These are phyloP conservation scores for Globisporangium recalcitrans DNA, from an alignment of 352 stramenopile species.

Conservation along the genomic window DNA sequence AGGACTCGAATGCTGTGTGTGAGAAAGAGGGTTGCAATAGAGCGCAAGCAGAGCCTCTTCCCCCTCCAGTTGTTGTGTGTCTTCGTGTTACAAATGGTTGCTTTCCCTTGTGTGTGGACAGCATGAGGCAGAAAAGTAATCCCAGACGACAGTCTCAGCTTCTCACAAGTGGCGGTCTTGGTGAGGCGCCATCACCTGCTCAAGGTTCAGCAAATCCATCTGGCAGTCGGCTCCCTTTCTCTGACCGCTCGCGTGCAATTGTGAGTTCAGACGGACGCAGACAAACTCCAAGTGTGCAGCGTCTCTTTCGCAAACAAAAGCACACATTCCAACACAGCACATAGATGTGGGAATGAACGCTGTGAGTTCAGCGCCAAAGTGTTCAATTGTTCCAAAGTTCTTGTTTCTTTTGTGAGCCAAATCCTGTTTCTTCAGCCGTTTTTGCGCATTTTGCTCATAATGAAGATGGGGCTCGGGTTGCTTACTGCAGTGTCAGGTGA, in stretches of 20 bases:
- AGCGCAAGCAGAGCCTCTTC: not conserved
- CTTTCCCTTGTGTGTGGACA: not conserved
- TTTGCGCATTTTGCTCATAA: not conserved
- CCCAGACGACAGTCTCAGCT: not conserved
- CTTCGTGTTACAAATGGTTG: not conserved
- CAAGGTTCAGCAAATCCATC: conserved; percentile 11
- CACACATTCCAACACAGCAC: not conserved
- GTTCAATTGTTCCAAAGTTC: not conserved
- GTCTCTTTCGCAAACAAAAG: not conserved
- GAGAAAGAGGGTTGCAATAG: not conserved
- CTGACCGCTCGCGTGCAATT: not conserved
- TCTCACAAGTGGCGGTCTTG: not conserved
- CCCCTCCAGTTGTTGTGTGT: not conserved
- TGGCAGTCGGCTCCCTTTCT: not conserved
- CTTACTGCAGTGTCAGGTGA: not conserved
- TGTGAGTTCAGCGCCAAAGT: not conserved
- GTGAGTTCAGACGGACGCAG: not conserved
- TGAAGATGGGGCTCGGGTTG: not conserved
- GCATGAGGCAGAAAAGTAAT: not conserved
- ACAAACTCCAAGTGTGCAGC: not conserved
- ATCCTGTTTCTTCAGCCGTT: not conserved
- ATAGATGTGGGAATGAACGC: not conserved
- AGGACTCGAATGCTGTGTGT: not conserved
- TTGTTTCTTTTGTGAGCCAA: not conserved
- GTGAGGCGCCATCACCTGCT: conserved; percentile 9